Percentiles rank a stretch among this genome's conserved stretches.
These are phyloP conservation scores for Lojkania enalia DNA, from an alignment of 2,329 filamentous ascomycete species.

Conservation along the genomic window DNA sequence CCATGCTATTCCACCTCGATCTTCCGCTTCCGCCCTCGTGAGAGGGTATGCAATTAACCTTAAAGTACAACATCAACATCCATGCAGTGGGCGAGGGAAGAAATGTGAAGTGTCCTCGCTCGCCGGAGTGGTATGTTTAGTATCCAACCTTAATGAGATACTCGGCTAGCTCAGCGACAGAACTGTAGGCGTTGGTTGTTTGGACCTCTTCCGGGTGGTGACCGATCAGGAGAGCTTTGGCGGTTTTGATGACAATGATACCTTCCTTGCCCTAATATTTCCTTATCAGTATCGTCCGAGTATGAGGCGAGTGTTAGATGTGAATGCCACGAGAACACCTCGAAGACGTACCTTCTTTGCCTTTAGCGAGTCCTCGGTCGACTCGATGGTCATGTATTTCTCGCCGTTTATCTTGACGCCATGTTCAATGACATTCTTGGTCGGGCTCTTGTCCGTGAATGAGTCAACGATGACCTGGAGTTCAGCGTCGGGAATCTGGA, in stretches of 20 bases:
- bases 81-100: conserved; percentile 6
- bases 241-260: conserved; percentile 81
- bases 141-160: conserved; percentile 82
- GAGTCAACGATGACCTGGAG: conserved; percentile 58
- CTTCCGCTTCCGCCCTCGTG: conserved; percentile 7
- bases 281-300: conserved; percentile 8
- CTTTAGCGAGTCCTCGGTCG: conserved; percentile 79
- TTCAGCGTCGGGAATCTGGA: conserved; percentile 57
- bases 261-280: conserved; percentile 71
- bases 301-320: conserved; percentile 4
- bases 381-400: conserved; percentile 76
- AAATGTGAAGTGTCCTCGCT: conserved; percentile 8
- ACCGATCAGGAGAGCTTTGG: conserved; percentile 82
- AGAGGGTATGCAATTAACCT: conserved; percentile 42
- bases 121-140: conserved; percentile 50
- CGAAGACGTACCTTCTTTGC: conserved; percentile 72
- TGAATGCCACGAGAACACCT: not conserved
- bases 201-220: conserved; percentile 78
- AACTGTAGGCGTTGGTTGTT: conserved; percentile 75
- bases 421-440: conserved; percentile 68
- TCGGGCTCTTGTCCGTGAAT: conserved; percentile 59
- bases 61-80: conserved; percentile 41
- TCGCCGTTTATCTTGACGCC: conserved; percentile 77
- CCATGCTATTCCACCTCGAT: not conserved
- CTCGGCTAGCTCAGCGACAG: conserved; percentile 81